These are phyloP conservation scores for Nakazawaea ishiwadae DNA, from an alignment of 805 yeast genomes.

Conservation along the genomic window DNA sequence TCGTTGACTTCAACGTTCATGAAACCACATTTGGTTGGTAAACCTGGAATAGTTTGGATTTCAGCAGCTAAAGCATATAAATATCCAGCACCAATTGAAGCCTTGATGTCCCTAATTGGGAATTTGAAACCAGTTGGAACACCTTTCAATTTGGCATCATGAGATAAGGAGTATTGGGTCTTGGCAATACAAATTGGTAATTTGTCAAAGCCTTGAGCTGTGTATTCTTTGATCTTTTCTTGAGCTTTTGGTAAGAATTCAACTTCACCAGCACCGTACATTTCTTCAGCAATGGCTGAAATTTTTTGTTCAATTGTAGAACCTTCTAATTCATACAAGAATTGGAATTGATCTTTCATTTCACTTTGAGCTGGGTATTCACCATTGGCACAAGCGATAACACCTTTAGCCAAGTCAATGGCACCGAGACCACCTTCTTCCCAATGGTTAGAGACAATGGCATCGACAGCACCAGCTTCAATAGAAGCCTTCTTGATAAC, in stretches of 20 bases:
- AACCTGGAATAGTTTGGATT: slow-evolving; percentile 95
- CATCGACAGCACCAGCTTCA: slow-evolving; percentile 91
- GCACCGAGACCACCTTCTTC: slow-evolving; percentile 95
- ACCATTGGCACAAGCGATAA: slow-evolving; percentile 58
- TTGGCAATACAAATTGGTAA: slow-evolving; percentile 96
- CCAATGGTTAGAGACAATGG: slow-evolving; percentile 91
- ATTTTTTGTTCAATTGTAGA: slow-evolving; percentile 77
- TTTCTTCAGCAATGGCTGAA: slow-evolving; percentile 69
- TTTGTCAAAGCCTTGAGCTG: slow-evolving; percentile 82
- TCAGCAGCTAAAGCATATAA: slow-evolving; percentile 95
- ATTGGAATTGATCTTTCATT: slow-evolving; percentile 44
- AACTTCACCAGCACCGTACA: slow-evolving; percentile 90
- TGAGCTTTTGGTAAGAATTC: slow-evolving; percentile 81
- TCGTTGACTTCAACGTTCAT: slow-evolving; percentile 95
- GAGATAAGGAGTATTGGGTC: slow-evolving; percentile 94
- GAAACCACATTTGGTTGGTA: slow-evolving; percentile 94
- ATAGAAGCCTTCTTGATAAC: slow-evolving; percentile 75
- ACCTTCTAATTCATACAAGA: slow-evolving; percentile 62
- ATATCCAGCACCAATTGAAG: slow-evolving; percentile 95
- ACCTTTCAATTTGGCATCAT: slow-evolving; percentile 89
- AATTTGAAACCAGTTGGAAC: slow-evolving; percentile 92
- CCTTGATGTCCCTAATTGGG: slow-evolving; percentile 92
- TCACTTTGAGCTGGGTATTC: slow-evolving; percentile 32
- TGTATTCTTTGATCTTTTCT: slow-evolving; percentile 74
- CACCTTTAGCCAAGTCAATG: slow-evolving; percentile 75